Evolutionary conservation across 192 early-diverging fungal species (phyloP).

Genomic region (Backusella australiensis): DNA sequence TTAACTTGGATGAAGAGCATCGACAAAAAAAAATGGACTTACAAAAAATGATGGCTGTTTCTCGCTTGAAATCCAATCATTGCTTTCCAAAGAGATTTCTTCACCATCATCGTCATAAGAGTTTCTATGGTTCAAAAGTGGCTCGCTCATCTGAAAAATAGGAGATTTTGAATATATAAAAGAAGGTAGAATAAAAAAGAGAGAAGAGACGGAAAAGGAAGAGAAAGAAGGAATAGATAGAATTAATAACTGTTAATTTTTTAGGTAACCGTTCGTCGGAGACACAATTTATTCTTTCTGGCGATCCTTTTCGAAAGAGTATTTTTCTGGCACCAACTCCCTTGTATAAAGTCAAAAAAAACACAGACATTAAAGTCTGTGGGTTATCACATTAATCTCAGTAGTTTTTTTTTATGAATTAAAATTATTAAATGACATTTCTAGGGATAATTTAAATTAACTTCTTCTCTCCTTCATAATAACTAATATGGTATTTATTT

Average conservation of each 20-base stretch:
- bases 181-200: background rate
- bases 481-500: background rate
- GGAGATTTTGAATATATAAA: background rate
- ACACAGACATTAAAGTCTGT: background rate
- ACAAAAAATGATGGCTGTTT: conserved; percentile 3
- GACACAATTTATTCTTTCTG: background rate
- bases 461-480: background rate
- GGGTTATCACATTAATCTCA: background rate
- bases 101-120: background rate
- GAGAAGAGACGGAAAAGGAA: background rate
- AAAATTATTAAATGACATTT: background rate
- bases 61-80: conserved; percentile 1
- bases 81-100: conserved; percentile 1
- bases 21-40: background rate
- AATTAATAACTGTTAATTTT: background rate
- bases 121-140: conserved; percentile 1
- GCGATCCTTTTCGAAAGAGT: background rate
- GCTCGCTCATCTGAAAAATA: background rate
- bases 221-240: background rate
- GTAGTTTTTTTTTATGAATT: background rate
- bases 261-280: background rate
- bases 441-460: background rate
- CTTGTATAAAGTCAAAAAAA: conserved; percentile 1
- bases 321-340: background rate
- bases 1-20: background rate